phyloP scores from a whole-genome alignment of 169 alveolate species.

The Cyclospora cayetanensis region DNA sequence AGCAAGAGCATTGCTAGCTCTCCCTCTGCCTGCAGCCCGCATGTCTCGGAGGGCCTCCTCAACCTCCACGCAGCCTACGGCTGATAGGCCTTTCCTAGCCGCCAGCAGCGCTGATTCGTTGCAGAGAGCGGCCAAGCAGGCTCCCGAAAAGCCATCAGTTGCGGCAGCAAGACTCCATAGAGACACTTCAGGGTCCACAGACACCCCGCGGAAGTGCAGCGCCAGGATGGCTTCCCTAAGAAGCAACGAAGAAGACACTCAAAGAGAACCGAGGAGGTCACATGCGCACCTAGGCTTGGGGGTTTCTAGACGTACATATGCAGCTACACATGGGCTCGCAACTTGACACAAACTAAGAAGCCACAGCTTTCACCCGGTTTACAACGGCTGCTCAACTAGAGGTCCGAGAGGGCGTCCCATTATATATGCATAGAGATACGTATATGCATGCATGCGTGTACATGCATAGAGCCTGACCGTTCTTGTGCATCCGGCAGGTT shows the following conservation, averaged over 20 bases:
- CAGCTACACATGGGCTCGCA: not conserved
- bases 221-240: not conserved
- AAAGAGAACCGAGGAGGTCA: not conserved
- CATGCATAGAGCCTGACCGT: too few species aligned
- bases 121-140: not conserved
- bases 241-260: not conserved
- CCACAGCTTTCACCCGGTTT: too few species aligned
- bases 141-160: not conserved
- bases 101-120: not conserved
- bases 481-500: too few species aligned
- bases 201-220: conserved; percentile 2
- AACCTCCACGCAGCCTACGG: not conserved
- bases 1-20: too few species aligned
- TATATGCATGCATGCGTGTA: not conserved
- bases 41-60: not conserved
- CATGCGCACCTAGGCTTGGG: not conserved
- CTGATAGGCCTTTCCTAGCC: not conserved
- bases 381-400: not conserved
- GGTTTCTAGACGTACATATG: not conserved
- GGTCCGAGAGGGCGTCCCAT: not conserved
- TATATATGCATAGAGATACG: not conserved
- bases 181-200: not conserved
- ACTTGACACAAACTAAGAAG: not conserved
- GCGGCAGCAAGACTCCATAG: not conserved
- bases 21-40: too few species aligned